These are phyloP conservation scores for Sclerotinia minor DNA, from an alignment of 2,329 filamentous ascomycete genomes.

Conservation along the genomic window DNA sequence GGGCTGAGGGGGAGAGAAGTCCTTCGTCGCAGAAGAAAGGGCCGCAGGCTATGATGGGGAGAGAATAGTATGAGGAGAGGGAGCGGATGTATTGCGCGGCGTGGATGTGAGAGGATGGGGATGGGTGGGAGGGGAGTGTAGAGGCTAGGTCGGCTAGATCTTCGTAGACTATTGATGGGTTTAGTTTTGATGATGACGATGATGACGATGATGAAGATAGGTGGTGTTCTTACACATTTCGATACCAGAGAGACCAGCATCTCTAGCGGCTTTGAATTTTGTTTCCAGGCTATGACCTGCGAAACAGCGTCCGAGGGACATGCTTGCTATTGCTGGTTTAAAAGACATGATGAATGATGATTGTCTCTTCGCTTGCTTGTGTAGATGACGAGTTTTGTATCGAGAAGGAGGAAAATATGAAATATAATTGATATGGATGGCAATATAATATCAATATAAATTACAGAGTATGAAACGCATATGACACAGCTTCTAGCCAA, in stretches of 20 bases:
- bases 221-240: constrained; percentile 55
- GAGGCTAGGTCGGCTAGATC: constrained; percentile 65
- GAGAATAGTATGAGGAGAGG: constrained; percentile 56
- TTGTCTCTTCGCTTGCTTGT: background rate
- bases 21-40: constrained; percentile 81
- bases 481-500: background rate
- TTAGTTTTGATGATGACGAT: background rate
- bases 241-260: constrained; percentile 66
- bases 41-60: constrained; percentile 57
- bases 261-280: constrained; percentile 68
- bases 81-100: constrained; percentile 59
- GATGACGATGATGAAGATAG: no score
- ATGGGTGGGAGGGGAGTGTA: constrained; percentile 33
- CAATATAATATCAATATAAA: background rate
- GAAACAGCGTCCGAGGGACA: constrained; percentile 63
- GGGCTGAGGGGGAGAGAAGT: constrained; percentile 60
- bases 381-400: background rate
- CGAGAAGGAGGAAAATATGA: background rate
- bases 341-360: constrained; percentile 48
- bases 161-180: constrained; percentile 56
- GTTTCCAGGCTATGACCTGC: constrained; percentile 57
- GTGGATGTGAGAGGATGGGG: constrained; percentile 49
- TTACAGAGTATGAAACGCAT: background rate
- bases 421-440: background rate
- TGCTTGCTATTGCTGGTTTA: constrained; percentile 70